Evolutionary conservation across 192 early-diverging fungal genomes (phyloP), one percentile per base, ranked within the genome.

Genomic region (Rhizoclosmatium globosum): DNA sequence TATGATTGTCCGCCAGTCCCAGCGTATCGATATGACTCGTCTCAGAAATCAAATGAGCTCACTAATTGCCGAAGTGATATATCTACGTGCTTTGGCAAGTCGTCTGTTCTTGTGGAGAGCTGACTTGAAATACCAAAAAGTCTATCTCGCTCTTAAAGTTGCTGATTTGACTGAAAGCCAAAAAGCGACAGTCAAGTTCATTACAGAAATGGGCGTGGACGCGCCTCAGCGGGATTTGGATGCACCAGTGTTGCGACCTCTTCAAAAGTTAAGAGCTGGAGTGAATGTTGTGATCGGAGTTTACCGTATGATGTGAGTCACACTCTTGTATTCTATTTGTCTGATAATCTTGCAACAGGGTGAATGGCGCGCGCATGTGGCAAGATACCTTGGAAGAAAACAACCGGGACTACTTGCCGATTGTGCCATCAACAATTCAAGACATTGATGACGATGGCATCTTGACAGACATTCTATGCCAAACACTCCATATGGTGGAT

Each of bases 111-210:
- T 84, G 48, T 85, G 84, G 84, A 15, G 85, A 17, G 84, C 84
- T 21, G 85, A 86, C 69, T 58, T 86, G 44, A 79, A 86, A 47
- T 86, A 83, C 72, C 85, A 86, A 61, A 86, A 86, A 64, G 68
- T 83, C 4, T 86, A 86, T 68, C 62, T 86, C 47, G 47, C 85
- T 19, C 64, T 86, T 2, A 82, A 85, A 46, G 81, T 86, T 4
- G 81, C 62, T 7, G 85, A 86, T 82, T 68, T 86, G 39, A 9
- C 83, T 2, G 67, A 21, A 67, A 85, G 84, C 48, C 79, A 80
- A 47, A 45, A 59, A 48, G 57, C 50, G 2, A 80, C 79, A 7
- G 44, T 80, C n/a, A 69, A 65, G 47, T 80, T 80, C 66, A 75
- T 80, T 31, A 44, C 50, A 48, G 79, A 75, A 39, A 80, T 80